These are phyloP conservation scores for Carallia brachiata DNA, from an alignment of 345 rosid species.

Conservation along the genomic window DNA sequence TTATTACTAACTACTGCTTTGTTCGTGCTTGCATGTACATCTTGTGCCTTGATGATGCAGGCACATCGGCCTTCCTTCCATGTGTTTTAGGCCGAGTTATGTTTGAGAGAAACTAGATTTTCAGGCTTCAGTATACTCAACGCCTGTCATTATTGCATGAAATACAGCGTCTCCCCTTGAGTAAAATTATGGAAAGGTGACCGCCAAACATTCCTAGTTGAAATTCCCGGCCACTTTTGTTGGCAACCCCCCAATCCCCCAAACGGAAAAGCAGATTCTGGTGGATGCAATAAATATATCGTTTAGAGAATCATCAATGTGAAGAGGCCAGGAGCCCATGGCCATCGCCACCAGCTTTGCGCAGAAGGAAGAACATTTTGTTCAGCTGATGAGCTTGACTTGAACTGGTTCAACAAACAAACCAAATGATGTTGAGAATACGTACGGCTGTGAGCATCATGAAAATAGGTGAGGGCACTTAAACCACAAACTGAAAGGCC, in stretches of 20 bases:
- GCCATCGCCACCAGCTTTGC: background rate
- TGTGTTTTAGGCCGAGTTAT: background rate
- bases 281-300: conserved; percentile 49
- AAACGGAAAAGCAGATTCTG: conserved; percentile 49
- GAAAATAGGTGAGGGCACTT: too few species aligned
- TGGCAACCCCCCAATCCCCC: too few species aligned
- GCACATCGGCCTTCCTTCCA: background rate
- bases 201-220: conserved; percentile 3
- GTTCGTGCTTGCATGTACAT: background rate
- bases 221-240: conserved; percentile 5
- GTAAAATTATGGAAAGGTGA: background rate
- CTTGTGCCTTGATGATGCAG: background rate
- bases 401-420: too few species aligned
- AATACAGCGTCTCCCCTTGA: conserved; percentile 12
- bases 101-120: background rate
- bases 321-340: conserved; percentile 14
- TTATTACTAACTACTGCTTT: background rate
- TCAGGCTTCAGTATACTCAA: too few species aligned
- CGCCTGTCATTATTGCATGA: background rate
- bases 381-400: too few species aligned
- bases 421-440: too few species aligned
- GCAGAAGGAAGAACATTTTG: too few species aligned
- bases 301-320: conserved; percentile 30
- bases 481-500: too few species aligned
- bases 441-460: too few species aligned